phyloP scores from a whole-genome alignment of 1,284 basidiomycete species.

The Schizopora paradoxa region DNA sequence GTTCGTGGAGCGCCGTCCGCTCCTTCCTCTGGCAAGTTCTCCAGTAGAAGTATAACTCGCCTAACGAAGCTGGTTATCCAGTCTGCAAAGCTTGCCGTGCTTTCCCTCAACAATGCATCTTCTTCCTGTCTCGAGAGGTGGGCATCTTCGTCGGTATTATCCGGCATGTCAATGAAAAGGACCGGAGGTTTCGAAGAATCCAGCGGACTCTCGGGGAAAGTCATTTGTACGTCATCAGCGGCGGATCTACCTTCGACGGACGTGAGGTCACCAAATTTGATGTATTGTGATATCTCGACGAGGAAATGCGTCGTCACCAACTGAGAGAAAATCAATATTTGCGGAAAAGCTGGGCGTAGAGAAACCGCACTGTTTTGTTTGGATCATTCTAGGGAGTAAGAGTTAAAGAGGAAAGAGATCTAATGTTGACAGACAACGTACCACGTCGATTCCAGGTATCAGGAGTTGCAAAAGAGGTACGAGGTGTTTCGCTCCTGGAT shows the following conservation, averaged over 20 bases:
- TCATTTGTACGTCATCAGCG: conserved; percentile 14
- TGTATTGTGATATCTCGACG: conserved; percentile 74
- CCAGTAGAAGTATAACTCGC: conserved; percentile 76
- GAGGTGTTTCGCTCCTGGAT: conserved; percentile 78
- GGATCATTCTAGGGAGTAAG: conserved; percentile 67
- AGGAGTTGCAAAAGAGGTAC: conserved; percentile 82
- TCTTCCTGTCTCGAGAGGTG: conserved; percentile 44
- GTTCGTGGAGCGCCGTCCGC: conserved; percentile 49
- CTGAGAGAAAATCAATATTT: conserved; percentile 29
- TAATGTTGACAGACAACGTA: conserved; percentile 28
- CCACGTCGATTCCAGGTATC: conserved; percentile 80
- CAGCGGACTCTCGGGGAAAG: conserved; percentile 15
- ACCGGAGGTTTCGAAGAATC: conserved; percentile 3
- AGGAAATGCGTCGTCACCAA: conserved; percentile 74
- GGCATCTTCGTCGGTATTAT: conserved; percentile 23
- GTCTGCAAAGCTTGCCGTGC: conserved; percentile 61
- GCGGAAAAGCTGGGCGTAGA: not conserved
- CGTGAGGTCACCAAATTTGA: conserved; percentile 76
- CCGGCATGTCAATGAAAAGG: conserved; percentile 8
- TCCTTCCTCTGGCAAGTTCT: conserved; percentile 85
- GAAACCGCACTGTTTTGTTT: conserved; percentile 69
- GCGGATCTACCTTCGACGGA: conserved; percentile 24
- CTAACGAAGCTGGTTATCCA: conserved; percentile 85
- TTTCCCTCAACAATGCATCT: conserved; percentile 55
- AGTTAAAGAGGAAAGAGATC: conserved; percentile 4